Evolutionary conservation across 2,329 filamentous ascomycete genomes (phyloP).

Genomic region (Ambrosiella xylebori): DNA sequence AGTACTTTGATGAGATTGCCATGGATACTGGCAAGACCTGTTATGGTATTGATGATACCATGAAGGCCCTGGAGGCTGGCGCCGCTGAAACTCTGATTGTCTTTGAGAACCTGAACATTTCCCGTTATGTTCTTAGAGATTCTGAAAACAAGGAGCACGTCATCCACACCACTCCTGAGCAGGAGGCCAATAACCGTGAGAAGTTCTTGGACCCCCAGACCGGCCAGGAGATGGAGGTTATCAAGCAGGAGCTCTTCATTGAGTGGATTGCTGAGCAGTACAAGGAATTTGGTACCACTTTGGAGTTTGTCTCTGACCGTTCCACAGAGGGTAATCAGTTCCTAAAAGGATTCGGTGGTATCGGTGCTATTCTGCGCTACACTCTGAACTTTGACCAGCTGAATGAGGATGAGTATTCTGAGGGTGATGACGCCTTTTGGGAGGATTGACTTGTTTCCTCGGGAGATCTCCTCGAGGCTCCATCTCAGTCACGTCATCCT

Average conservation of each 20-base stretch:
- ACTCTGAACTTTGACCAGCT: constrained; percentile 99
- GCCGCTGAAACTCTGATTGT: constrained; percentile 90
- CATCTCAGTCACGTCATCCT: constrained; percentile 34
- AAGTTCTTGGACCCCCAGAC: constrained; percentile 92
- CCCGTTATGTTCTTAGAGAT: constrained; percentile 75
- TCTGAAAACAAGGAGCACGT: constrained; percentile 55
- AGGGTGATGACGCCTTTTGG: constrained; percentile 67
- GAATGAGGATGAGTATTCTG: constrained; percentile 48
- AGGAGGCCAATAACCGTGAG: constrained; percentile 54
- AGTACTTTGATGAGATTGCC: constrained; percentile 98
- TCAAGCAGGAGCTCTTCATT: constrained; percentile 80
- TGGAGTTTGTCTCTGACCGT: constrained; percentile 95
- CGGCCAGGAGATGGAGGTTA: constrained; percentile 91
- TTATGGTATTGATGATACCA: constrained; percentile 93
- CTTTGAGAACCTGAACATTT: constrained; percentile 93
- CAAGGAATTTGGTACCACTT: constrained; percentile 86
- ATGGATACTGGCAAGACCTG: constrained; percentile 94
- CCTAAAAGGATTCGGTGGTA: constrained; percentile 97
- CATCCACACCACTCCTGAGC: constrained; percentile 70
- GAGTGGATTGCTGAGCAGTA: constrained; percentile 99
- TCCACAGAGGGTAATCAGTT: constrained; percentile 99
- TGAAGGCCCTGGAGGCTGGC: constrained; percentile 91
- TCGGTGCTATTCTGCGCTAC: constrained; percentile 92
- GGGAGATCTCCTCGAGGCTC: constrained; percentile 79
- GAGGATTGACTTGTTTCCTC: constrained; percentile 77